Base-by-base conservation (phyloP, 768 basidiomycete species). In the Podaxis sp. region DNA sequence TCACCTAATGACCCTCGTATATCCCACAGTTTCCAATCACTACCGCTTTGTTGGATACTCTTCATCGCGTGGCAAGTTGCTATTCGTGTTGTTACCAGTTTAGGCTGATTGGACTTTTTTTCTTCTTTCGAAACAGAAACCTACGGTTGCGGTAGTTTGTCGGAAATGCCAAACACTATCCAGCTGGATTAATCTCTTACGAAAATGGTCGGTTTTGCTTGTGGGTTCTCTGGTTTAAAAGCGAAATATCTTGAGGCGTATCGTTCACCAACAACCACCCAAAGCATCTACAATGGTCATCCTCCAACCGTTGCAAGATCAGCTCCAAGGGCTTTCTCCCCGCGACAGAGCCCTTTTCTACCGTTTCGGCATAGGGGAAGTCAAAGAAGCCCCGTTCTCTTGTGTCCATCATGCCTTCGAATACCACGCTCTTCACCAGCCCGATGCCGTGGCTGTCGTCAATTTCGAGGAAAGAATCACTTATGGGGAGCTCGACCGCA, bases 341-440 rank as follows among this genome's bases (percentile, higher is more conserved):
- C 67, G 74, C 11, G 83, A 83, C 69, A 72, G 75, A 66, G 71
- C 70, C 51, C 75, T 75, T 57, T 85, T 85, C 72, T 66, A 69
- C 57, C 74, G 75, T 60, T 82, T 78, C 64, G 81, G 83, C 41
- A 71, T 78, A 46, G 84, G 82, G 40, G 66, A 73, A 56, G 68
- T 68, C 11, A 69, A 71, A 38, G 33, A 68, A 36, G 66, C 72
- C 22, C 79, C 82, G 8, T 85, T 83, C 71, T 69, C 71, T 64
- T 82, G 80, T 66, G 75, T 86, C 37, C 85, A 86, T 66, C 81
- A 84, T 62, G 85, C 85, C 19, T 85, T 87, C 68, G 78, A 79
- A 55, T 72, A 71, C 59, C 77, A 82, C 63, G 83, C 80, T 25
- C 67, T 65, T n/a, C 61, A 63, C 13, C 73, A 75, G 36, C 82